Conservation (phyloP, 345 rosid genomes). For the Trapa bicornis region DNA sequence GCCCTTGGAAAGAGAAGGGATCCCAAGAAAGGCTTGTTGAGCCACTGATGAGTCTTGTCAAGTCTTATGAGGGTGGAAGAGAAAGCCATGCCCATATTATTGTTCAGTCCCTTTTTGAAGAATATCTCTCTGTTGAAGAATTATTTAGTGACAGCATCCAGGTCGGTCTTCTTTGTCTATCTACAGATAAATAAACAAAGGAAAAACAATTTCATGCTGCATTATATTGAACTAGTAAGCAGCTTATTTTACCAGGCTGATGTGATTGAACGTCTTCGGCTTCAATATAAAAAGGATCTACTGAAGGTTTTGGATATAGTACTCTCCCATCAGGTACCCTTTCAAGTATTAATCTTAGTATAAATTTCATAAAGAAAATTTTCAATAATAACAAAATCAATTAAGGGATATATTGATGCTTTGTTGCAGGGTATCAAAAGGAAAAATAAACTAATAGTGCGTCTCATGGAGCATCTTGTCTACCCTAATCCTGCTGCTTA, state of each 20-base stretch:
- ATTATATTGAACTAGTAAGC: background rate
- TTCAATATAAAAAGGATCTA: slow-evolving; percentile 88
- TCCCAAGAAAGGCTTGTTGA: slow-evolving; percentile 95
- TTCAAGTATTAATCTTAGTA: background rate
- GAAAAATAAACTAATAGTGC: slow-evolving; percentile 80
- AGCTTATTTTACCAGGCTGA: slow-evolving; percentile 54
- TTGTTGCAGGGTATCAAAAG: slow-evolving; percentile 71
- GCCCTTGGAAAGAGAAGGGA: slow-evolving; percentile 70
- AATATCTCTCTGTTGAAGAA: slow-evolving; percentile 88
- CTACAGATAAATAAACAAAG: background rate
- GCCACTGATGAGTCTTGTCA: slow-evolving; percentile 84
- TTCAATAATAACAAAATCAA: background rate
- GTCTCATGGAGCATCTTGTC: slow-evolving; percentile 95
- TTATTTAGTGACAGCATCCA: slow-evolving; percentile 84
- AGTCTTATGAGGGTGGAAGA: slow-evolving; percentile 99
- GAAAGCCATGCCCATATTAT: slow-evolving; percentile 94
- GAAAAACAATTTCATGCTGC: background rate
- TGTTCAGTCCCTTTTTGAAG: slow-evolving; percentile 93
- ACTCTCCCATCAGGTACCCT: slow-evolving; percentile 89
- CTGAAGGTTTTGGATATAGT: slow-evolving; percentile 91
- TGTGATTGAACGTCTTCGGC: slow-evolving; percentile 95
- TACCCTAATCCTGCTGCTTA: slow-evolving; percentile 99
- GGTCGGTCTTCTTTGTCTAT: slow-evolving; percentile 26
- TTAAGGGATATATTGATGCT: background rate
- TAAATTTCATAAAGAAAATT: background rate